A percentile compares a stretch with the other conserved stretches of the same genome.
Conservation (phyloP, 352 stramenopile genomes). For the Pythium dissotocum region DNA sequence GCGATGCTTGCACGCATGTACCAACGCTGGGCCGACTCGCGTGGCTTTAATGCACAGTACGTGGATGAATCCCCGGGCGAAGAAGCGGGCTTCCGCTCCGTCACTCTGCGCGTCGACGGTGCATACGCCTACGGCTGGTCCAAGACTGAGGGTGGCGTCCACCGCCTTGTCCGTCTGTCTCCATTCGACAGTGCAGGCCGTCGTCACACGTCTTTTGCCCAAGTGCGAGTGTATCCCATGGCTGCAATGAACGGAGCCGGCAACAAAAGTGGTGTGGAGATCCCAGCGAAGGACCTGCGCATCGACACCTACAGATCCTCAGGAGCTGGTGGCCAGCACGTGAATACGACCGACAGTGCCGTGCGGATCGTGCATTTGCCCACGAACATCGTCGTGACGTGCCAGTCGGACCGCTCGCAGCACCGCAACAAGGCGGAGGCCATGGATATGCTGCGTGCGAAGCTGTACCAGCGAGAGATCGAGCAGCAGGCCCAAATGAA, state of each 20-base stretch:
- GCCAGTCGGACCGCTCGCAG: conserved; percentile 94
- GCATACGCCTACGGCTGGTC: conserved; percentile 92
- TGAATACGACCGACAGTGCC: conserved; percentile 97
- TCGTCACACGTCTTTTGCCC: conserved; percentile 96
- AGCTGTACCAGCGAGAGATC: conserved; percentile 73
- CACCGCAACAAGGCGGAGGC: conserved; percentile 93
- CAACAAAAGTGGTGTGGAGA: conserved; percentile 42
- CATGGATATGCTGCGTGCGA: conserved; percentile 79
- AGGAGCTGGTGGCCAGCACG: conserved; percentile 94
- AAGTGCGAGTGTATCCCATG: conserved; percentile 78
- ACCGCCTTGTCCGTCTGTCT: conserved; percentile 94
- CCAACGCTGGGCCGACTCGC: conserved; percentile 51
- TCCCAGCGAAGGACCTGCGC: conserved; percentile 88
- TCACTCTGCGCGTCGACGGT: conserved; percentile 59
- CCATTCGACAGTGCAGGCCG: conserved; percentile 94
- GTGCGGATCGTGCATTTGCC: conserved; percentile 96
- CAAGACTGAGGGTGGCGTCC: conserved; percentile 93
- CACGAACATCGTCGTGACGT: conserved; percentile 93
- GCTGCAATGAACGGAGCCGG: conserved; percentile 30
- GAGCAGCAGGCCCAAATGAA: conserved; percentile 44
- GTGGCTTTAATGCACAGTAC: conserved; percentile 69
- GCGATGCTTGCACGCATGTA: conserved; percentile 97
- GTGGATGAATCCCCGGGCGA: conserved; percentile 87
- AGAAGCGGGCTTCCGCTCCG: conserved; percentile 71
- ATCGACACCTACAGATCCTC: conserved; percentile 94